Percentiles rank a stretch among this genome's conserved stretches.
phyloP scores from a whole-genome alignment of 331 rosid species.

The Rosa hybrid region DNA sequence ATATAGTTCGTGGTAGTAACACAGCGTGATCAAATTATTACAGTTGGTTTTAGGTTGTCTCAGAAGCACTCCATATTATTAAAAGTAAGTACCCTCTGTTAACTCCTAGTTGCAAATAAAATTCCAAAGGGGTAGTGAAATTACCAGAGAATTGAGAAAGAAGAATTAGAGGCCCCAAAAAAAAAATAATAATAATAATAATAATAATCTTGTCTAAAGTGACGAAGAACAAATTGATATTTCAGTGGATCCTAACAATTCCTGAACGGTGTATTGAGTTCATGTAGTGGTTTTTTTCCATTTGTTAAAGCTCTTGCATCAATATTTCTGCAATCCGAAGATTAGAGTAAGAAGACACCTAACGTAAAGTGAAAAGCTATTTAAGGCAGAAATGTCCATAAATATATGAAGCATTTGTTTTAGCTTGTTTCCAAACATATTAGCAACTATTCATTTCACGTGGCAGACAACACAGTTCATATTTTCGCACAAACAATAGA shows the following conservation, averaged over 20 bases:
- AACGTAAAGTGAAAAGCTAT: not conserved
- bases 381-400: not conserved
- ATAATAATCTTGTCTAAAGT: not conserved
- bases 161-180: not conserved
- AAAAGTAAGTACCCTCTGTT: not conserved
- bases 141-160: not conserved
- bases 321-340: conserved; percentile 1
- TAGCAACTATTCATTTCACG: not conserved
- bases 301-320: not conserved
- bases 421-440: not conserved
- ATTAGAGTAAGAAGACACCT: not conserved
- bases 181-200: too few species aligned
- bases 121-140: not conserved
- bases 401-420: not conserved
- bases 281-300: not conserved
- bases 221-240: not conserved
- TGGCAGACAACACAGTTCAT: not conserved
- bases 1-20: not conserved
- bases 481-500: not conserved
- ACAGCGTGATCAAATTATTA: not conserved
- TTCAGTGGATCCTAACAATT: not conserved
- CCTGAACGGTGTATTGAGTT: not conserved
- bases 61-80: not conserved
- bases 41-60: not conserved
- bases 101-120: not conserved